A percentile compares a stretch with the other conserved stretches of the same genome.
Evolutionary conservation across 805 yeast species (phyloP).

Genomic region (Candida vaughaniae): DNA sequence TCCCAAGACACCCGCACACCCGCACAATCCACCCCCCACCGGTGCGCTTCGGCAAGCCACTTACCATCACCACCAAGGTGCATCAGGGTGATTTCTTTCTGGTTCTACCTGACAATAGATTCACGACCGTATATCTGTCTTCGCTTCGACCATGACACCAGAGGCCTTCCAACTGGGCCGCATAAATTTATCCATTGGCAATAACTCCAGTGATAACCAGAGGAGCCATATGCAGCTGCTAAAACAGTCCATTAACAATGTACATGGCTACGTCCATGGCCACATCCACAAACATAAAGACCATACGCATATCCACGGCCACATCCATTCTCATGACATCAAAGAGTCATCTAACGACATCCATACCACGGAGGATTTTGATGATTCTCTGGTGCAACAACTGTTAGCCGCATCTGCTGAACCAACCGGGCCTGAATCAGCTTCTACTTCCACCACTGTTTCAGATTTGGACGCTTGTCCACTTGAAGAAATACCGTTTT

Average conservation of each 20-base stretch:
- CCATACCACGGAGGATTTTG: too few relatives aligned
- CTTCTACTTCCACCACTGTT: not conserved
- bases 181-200: not conserved
- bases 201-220: not conserved
- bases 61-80: too few relatives aligned
- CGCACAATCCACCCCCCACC: too few relatives aligned
- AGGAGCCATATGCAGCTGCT: not conserved
- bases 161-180: not conserved
- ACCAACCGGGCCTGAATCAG: too few relatives aligned
- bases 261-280: constrained; percentile 63
- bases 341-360: too few relatives aligned
- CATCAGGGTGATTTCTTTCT: too few relatives aligned
- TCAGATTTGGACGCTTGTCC: constrained; percentile 10
- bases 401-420: too few relatives aligned
- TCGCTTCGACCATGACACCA: not conserved
- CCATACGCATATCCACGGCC: constrained; percentile 68
- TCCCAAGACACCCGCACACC: too few relatives aligned
- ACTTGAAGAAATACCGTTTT: constrained; percentile 28
- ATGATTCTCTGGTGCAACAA: too few relatives aligned
- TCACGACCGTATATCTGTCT: too few relatives aligned
- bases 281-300: constrained; percentile 63
- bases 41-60: too few relatives aligned
- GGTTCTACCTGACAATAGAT: too few relatives aligned
- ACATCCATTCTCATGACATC: constrained; percentile 48
- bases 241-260: constrained; percentile 13